Evolutionary conservation across 2,329 filamentous ascomycete genomes (phyloP).

Genomic region (Paramyrothecium sp.): DNA sequence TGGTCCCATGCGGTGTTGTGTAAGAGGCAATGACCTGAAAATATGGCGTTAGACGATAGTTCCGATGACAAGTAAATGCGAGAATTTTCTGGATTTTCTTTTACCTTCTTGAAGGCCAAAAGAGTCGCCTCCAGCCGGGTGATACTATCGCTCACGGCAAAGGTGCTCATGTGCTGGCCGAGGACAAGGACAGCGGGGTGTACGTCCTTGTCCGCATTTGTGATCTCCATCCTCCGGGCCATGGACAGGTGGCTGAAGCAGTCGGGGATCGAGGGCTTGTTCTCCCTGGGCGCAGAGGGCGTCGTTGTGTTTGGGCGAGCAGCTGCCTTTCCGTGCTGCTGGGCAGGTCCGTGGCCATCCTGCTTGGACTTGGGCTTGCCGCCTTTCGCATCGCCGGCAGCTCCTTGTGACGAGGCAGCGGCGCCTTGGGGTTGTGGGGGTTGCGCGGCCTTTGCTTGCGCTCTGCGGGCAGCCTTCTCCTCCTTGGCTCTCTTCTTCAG

Average conservation of each 20-base stretch:
- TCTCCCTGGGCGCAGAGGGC: slow-evolving; percentile 43
- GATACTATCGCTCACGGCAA: slow-evolving; percentile 85
- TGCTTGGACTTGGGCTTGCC: slow-evolving; percentile 47
- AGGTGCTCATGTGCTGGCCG: slow-evolving; percentile 87
- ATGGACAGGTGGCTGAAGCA: slow-evolving; percentile 83
- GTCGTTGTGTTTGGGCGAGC: slow-evolving; percentile 22
- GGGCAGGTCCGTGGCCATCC: slow-evolving; percentile 28
- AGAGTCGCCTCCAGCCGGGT: slow-evolving; percentile 85
- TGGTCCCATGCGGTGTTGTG: slow-evolving; percentile 79
- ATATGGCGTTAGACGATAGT: no score
- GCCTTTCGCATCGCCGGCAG: slow-evolving; percentile 40
- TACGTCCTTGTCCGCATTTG: slow-evolving; percentile 70
- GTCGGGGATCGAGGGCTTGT: slow-evolving; percentile 62
- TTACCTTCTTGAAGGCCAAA: slow-evolving; percentile 81
- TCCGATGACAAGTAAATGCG: no score
- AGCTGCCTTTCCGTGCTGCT: slow-evolving; percentile 30
- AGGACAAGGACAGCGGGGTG: slow-evolving; percentile 83
- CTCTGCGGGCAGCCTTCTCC: slow-evolving; percentile 85
- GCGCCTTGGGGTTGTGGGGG: slow-evolving; percentile 35
- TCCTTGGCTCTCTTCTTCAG: slow-evolving; percentile 87
- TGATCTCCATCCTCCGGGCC: slow-evolving; percentile 52
- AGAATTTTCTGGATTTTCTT: no score
- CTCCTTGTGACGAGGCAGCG: slow-evolving; percentile 32
- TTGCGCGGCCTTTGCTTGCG: slow-evolving; percentile 62
- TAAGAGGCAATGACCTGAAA: slow-evolving; percentile 86